Evolutionary conservation across 2,329 filamentous ascomycete species (phyloP), one percentile per base, ranked within the genome.

Genomic region (Aspergillus latus): DNA sequence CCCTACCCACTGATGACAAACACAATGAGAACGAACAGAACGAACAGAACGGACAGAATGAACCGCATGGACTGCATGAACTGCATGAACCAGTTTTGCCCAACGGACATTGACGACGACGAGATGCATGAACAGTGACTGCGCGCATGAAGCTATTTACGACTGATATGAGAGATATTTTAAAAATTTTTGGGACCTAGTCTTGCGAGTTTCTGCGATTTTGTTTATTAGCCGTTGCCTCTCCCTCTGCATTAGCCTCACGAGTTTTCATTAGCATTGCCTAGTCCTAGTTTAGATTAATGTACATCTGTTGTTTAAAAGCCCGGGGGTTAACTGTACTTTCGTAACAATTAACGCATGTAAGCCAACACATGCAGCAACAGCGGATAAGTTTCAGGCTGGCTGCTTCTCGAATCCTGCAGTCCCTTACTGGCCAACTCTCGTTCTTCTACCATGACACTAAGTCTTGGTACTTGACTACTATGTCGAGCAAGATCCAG

Each of bases 121-220:
- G 50, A 52, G n/a, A 39, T 30, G 4, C 13, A 44, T 30, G 52
- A 54, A 21, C 29, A 36, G 15, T 32, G 16, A 43, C 46, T n/a
- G 15, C 44, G 10, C 15, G 21, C 37, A 49, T 5, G 39, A 5
- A 43, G 37, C 37, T 16, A 29, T 44, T 43, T 49, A 54, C 46
- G 52, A 54, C 29, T 7, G 46, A 54, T 45, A 54, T 49, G 52
- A 54, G 46, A 49, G 21, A 21, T 21, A 21, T 21, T 21, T 21
- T 2, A 3, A 21, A 21, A 21, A 10, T 37, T 36, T 44, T 37
- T 49, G 48, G 44, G 36, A 48, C 36, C n/a, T 43, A 34, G 8
- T 21, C 32, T 54, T 54, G 30, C 45, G 37, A 39, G 37, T 54
- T 26, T 52, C 30, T 52, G 45, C 37, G 39, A 26, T 42, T 7